Base-by-base conservation (phyloP, 345 rosid species). In the Salix exigua region DNA sequence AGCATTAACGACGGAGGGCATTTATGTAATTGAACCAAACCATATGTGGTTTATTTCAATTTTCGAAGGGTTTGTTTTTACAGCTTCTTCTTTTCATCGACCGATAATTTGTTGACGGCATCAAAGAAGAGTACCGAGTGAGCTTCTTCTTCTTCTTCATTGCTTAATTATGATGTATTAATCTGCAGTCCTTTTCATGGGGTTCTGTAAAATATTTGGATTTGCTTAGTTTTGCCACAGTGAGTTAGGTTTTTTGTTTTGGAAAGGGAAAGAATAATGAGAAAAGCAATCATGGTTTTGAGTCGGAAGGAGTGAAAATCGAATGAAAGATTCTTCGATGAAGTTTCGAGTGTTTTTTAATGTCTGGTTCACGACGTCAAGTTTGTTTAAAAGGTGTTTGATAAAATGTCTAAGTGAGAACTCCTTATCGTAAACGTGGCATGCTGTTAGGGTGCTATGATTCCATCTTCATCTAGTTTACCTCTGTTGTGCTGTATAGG, bases 341-440 rank as follows among this genome's bases (percentile, higher is more conserved):
- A 44, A 13, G 50, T 44, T 44, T 44, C 14, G 50, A 12, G 5
- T 44, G 0, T 13, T 2, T 44, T 13, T 11, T 12, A 33, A 33
- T 33, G 1, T 13, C 1, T 2, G 14, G 50, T 44, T 44, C 50
- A 23, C 3, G 7, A n/a, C n/a, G 4, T 76, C 58, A 37, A 68
- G 8, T 7, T 65, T 72, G 71, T 28, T 71, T 23, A 19, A 7
- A 33, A 25, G 72, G 11, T 40, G 80, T 23, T 72, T 18, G 76
- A 53, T 66, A 28, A 66, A 78, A 78, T 78, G 80, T 26, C 25
- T 10, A 18, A 62, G 8, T 42, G 73, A 69, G 73, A 62, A 17
- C 46, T 26, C 4, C 7, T 46, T 26, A 1, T 23, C 19, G 70
- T 64, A 23, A 4, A 26, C 31, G 60, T 21, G 26, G 46, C 30